Evolutionary conservation across 768 basidiomycete species (phyloP), one percentile per base, ranked within the genome.

Genomic region (Termitomyces sp.): DNA sequence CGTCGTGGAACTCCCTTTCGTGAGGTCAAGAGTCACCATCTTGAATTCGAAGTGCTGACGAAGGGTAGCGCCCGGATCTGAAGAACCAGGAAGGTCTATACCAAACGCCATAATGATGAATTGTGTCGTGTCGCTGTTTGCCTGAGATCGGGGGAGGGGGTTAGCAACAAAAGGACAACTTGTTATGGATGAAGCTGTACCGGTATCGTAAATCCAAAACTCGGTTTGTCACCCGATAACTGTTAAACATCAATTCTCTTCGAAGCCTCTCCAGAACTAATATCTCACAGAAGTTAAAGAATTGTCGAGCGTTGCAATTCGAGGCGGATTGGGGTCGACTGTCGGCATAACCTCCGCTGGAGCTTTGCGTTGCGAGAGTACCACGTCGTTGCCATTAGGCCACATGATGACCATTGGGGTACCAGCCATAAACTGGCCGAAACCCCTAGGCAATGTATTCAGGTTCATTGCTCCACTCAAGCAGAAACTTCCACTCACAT

Each of bases 331-430:
- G 6, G 75, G 50, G 58, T 79, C 84, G 54, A 86, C 79, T 14
- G 74, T 80, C 6, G 89, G 89, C 83, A 83, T 82, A 4, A 77
- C 74, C 62, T 87, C 77, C 6, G 66, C 68, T 1, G 78, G 64
- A 0, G 89, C 85, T 36, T 71, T 73, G 20, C 89, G 81, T 68
- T 92, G 89, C 7, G 87, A 88, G 29, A 92, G 71, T 12, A 87
- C 88, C 60, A 88, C 75, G 25, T 77, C 70, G 10, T 85, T 85
- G 64, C 88, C 84, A 14, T 89, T 87, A 7, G 81, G 74, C 89
- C 89, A 92, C 78, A 86, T 82, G 36, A 91, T 86, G 61, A 92
- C 85, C 87, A 92, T 89, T 0, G 84, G 81, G 6, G 80, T 75
- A 64, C 79, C 74, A 1, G 77, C 69, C 87, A 88, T 87, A 60